A percentile compares a stretch with the other conserved stretches of the same genome.
phyloP scores from a whole-genome alignment of 805 yeast species.

The Pichia pseudocactophila region DNA sequence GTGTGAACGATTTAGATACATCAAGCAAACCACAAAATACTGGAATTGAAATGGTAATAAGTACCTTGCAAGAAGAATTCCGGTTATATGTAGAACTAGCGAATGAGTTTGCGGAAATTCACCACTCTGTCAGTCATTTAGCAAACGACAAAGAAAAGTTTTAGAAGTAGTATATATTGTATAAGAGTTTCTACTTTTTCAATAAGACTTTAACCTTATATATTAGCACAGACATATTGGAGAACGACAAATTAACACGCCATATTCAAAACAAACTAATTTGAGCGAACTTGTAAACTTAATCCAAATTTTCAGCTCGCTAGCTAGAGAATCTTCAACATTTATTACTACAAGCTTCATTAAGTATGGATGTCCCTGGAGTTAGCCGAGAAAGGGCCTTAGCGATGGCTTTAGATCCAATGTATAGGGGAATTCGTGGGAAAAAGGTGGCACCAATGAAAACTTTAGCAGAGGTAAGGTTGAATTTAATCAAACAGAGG shows the following conservation, averaged over 20 bases:
- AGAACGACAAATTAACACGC: too few relatives aligned
- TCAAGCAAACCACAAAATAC: slow-evolving; percentile 21
- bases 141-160: slow-evolving; percentile 15
- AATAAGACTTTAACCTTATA: too few relatives aligned
- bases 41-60: slow-evolving; percentile 44
- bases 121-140: slow-evolving; percentile 37
- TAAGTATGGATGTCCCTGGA: not conserved
- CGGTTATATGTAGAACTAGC: slow-evolving; percentile 66
- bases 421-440: slow-evolving; percentile 3
- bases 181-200: too few relatives aligned
- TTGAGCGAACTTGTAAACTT: too few relatives aligned
- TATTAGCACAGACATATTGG: too few relatives aligned
- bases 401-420: slow-evolving; percentile 11
- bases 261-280: too few relatives aligned
- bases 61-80: slow-evolving; percentile 60
- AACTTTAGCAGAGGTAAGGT: slow-evolving; percentile 6
- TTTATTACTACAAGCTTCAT: not conserved
- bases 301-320: too few relatives aligned
- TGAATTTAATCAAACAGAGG: not conserved
- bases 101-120: slow-evolving; percentile 63
- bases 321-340: not conserved
- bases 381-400: slow-evolving; percentile 1
- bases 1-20: slow-evolving; percentile 52
- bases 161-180: too few relatives aligned
- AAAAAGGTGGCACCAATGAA: slow-evolving; percentile 7